These are phyloP conservation scores for Trametes polyzona DNA, from an alignment of 1,284 basidiomycete species.

Conservation along the genomic window DNA sequence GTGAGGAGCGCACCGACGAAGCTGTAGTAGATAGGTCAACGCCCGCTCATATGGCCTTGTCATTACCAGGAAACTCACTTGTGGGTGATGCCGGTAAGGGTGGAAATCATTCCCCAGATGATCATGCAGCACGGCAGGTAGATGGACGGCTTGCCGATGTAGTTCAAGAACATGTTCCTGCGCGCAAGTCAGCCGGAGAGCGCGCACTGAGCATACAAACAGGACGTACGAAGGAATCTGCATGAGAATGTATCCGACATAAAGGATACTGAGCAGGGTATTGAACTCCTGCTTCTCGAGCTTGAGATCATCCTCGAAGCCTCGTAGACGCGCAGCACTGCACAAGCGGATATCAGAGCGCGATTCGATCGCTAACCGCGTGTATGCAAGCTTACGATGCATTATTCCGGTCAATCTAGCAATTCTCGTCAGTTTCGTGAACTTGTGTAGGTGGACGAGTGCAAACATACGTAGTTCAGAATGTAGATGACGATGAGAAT, in stretches of 20 bases:
- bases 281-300: conserved; percentile 70
- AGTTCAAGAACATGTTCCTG: conserved; percentile 77
- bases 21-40: conserved; percentile 38
- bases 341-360: neutral
- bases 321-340: conserved; percentile 68
- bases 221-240: conserved; percentile 73
- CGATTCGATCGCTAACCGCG: neutral
- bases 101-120: conserved; percentile 71
- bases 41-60: neutral
- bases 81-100: conserved; percentile 64
- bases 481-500: conserved; percentile 72
- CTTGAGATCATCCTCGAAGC: conserved; percentile 71
- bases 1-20: conserved; percentile 72
- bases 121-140: conserved; percentile 77
- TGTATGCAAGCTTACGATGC: conserved; percentile 47
- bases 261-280: conserved; percentile 74
- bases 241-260: conserved; percentile 81
- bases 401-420: conserved; percentile 70
- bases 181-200: neutral
- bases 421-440: conserved; percentile 21
- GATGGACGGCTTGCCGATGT: conserved; percentile 71
- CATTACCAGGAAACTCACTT: conserved; percentile 51
- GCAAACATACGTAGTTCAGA: conserved; percentile 58
- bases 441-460: neutral
- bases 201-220: neutral